Base-by-base conservation (phyloP, 139 green algal genomes). In the Auxenochlorella pyrenoidosa region DNA sequence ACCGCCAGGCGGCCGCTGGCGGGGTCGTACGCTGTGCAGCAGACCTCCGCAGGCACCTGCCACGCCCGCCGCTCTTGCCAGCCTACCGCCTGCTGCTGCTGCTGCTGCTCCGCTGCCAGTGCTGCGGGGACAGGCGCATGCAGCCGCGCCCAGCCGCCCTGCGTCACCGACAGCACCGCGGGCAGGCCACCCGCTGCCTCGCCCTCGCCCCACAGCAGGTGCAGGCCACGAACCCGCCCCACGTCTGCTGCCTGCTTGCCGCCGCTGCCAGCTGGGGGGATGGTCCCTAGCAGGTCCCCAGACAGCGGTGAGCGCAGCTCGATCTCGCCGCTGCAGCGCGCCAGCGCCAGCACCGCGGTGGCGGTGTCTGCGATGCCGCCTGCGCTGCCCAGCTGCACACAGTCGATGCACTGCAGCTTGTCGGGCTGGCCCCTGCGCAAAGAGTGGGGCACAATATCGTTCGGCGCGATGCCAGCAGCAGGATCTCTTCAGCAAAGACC, bases 361-460 rank as follows among this genome's bases (percentile, higher is more conserved):
- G 44, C 51, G 24, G 75, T 89, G 85, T 89, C 85, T n/a, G 21
- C 59, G 8, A 85, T 43, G 51, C 85, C 85, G 78, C 68, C 58
- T 0, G 18, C 24, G 36, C 86, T 89, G 41, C 60, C 59, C 36
- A 89, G 40, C 10, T 44, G 66, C 8, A 83, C 65, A 44, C 77
- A 88, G 43, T 86, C 65, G 12, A 87, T 73, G 18, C 12, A 44
- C 26, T 80, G 79, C 59, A 3, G 8, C 73, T 84, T 87, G 73
- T 90, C 82, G 44, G 87, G 87, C 58, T 86, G 22, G 72, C 84
- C 84, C 87, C 87, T 90, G 87, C 38, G 41, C 5, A 71, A 40
- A 44, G 32, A 40, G 32, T 51, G 70, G 0, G 30, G 75, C 13
- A n/a, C n/a, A n/a, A n/a, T n/a, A n/a, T n/a, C n/a, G n/a, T n/a